These are phyloP conservation scores for Xylaria sp. DNA, from an alignment of 2,329 filamentous ascomycete species.

Conservation along the genomic window DNA sequence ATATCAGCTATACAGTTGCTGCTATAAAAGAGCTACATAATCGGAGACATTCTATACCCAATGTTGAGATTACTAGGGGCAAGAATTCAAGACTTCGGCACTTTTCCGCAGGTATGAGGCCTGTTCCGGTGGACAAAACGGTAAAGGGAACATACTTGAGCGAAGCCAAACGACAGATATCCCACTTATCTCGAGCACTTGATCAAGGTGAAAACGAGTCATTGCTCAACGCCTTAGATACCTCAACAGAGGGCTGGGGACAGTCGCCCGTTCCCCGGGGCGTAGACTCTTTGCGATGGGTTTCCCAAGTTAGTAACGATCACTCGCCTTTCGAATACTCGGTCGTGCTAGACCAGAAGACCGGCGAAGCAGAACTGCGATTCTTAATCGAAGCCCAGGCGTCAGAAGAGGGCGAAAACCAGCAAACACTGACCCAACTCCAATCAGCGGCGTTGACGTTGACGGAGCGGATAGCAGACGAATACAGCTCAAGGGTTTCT, in stretches of 20 bases:
- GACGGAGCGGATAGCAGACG: constrained; percentile 16
- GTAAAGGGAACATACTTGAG: constrained; percentile 23
- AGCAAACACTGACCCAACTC: constrained; percentile 11
- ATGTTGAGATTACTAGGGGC: constrained; percentile 37
- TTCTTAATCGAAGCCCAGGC: constrained; percentile 37
- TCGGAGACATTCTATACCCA: constrained; percentile 36
- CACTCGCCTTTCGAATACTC: constrained; percentile 12
- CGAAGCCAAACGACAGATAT: constrained; percentile 34
- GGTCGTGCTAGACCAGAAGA: constrained; percentile 32
- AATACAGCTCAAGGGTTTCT: constrained; percentile 27
- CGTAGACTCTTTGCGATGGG: constrained; percentile 18
- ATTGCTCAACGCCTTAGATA: constrained; percentile 20
- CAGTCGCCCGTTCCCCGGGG: constrained; percentile 12
- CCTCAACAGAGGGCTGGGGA: constrained; percentile 29
- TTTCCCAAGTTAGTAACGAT: constrained; percentile 34
- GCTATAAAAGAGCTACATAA: constrained; percentile 36
- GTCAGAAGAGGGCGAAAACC: background rate
- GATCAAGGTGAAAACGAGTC: constrained; percentile 16
- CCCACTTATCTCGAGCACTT: constrained; percentile 31
- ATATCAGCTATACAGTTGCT: constrained; percentile 38
- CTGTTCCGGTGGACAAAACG: constrained; percentile 22
- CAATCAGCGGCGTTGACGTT: constrained; percentile 22
- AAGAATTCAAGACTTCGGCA: constrained; percentile 37
- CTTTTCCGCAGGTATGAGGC: constrained; percentile 36
- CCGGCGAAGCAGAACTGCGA: constrained; percentile 34